Evolutionary conservation across 176 grass and related monocot species (phyloP), one percentile per base, ranked within the genome.

Genomic region (Paspalum vaginatum): DNA sequence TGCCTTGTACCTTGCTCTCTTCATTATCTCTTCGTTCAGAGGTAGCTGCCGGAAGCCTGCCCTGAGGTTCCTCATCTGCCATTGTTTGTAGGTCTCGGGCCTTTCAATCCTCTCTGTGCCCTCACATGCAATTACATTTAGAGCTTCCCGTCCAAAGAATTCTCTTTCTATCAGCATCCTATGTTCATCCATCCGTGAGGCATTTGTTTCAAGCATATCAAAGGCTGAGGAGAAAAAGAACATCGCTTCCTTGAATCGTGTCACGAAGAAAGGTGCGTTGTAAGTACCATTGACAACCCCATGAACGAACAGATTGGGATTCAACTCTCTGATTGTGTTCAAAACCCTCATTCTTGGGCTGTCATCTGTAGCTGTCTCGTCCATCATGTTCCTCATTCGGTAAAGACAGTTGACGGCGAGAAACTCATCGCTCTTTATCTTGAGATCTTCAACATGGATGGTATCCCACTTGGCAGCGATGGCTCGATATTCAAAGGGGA

Each of bases 261-360:
- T 88, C 68, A 88, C 75, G 4, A 88, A 88, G 61, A 88, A 88
- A 5, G 86, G 81, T 10, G 86, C 86, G 6, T 79, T 88, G 75
- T 79, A 79, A 56, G 81, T 84, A 48, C 86, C 86, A 39, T 79
- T 88, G 61, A 79, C 68, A 52, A 88, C 12, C 6, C 81, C 81
- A 50, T 88, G 86, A 38, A 88, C n/a, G 6, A 88, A 88, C 52
- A 84, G 7, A 53, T 74, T 11, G 13, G 86, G 81, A 43, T 84
- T 79, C 75, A 88, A 45, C 44, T 61, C 79, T 57, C 75, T 88
- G 52, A 88, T 84, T 8, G 86, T 79, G 22, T 79, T 88, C 61
- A 88, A 52, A 79, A 88, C 86, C 9, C 68, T 79, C 8, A 41
- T 84, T 32, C 86, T 88, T 5, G 86, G 75, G 68, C 86, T 88